These are phyloP conservation scores for Leishmania lainsoni DNA, from an alignment of 208 protist species.

Conservation along the genomic window DNA sequence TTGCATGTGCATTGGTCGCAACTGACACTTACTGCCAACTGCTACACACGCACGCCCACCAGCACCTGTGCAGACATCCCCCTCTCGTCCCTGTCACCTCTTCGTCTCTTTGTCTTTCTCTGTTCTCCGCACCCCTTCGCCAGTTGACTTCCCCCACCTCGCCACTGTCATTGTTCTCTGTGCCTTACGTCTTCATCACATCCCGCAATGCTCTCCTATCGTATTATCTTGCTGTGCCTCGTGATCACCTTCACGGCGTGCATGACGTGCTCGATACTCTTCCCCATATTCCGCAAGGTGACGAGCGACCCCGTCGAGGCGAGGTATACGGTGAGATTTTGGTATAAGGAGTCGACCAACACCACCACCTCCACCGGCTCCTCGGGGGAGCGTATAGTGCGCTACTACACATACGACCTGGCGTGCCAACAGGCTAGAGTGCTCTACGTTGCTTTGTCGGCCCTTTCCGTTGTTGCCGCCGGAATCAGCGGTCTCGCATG, in stretches of 20 bases:
- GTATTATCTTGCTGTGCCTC: slow-evolving; percentile 5
- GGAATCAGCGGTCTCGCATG: background rate
- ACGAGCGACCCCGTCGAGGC: background rate
- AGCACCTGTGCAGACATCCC: background rate
- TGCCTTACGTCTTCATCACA: too few species aligned
- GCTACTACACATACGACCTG: slow-evolving; percentile 2
- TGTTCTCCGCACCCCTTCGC: too few species aligned
- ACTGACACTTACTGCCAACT: background rate
- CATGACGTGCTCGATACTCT: slow-evolving; percentile 13
- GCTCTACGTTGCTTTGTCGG: background rate
- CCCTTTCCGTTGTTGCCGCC: background rate
- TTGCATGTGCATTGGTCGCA: background rate
- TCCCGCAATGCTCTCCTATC: slow-evolving; percentile 15
- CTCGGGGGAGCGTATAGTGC: background rate
- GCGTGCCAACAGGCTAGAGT: background rate
- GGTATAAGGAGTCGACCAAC: background rate
- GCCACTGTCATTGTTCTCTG: background rate
- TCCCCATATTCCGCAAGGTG: slow-evolving; percentile 3
- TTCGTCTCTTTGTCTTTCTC: background rate
- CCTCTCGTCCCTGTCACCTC: background rate
- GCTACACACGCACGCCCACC: background rate
- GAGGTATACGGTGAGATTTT: background rate
- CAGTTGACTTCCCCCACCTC: background rate
- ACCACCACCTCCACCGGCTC: background rate
- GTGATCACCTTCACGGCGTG: slow-evolving; percentile 1